These are phyloP conservation scores for Stagonosporopsis rhizophila DNA, from an alignment of 2,329 filamentous ascomycete genomes.

Conservation along the genomic window DNA sequence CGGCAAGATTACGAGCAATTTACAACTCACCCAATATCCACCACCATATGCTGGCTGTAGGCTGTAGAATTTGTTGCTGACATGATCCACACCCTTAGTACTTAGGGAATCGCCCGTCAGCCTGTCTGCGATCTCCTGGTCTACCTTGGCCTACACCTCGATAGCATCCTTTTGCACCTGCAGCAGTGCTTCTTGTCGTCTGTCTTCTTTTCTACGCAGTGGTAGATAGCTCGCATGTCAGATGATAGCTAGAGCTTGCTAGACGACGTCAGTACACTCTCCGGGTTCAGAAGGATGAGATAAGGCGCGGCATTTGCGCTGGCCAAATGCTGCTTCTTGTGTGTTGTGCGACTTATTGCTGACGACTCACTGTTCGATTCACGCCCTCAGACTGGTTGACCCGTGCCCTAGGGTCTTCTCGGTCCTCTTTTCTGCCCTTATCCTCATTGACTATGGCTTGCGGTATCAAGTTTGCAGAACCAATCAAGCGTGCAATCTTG, in stretches of 20 bases:
- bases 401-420: constrained; percentile 25
- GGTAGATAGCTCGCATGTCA: constrained; percentile 39
- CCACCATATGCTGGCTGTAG: constrained; percentile 20
- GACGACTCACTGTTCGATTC: constrained; percentile 35
- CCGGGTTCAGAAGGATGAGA: constrained; percentile 32
- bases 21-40: constrained; percentile 29
- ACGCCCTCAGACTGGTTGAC: constrained; percentile 37
- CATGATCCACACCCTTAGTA: constrained; percentile 19
- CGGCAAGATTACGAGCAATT: no score
- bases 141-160: constrained; percentile 26
- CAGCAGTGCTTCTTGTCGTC: constrained; percentile 24
- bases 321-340: constrained; percentile 38
- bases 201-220: constrained; percentile 40
- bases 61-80: constrained; percentile 16
- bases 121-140: constrained; percentile 25
- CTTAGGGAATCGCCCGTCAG: constrained; percentile 18
- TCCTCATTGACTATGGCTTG: constrained; percentile 34
- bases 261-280: constrained; percentile 34
- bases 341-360: constrained; percentile 27
- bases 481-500: constrained; percentile 35
- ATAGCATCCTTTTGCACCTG: constrained; percentile 33
- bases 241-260: constrained; percentile 36
- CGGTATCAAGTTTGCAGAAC: constrained; percentile 18
- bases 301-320: constrained; percentile 25
- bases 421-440: constrained; percentile 20